These are phyloP conservation scores for Saccharomyces hybrid DNA, from an alignment of 1,139 yeast genomes.

Conservation along the genomic window DNA sequence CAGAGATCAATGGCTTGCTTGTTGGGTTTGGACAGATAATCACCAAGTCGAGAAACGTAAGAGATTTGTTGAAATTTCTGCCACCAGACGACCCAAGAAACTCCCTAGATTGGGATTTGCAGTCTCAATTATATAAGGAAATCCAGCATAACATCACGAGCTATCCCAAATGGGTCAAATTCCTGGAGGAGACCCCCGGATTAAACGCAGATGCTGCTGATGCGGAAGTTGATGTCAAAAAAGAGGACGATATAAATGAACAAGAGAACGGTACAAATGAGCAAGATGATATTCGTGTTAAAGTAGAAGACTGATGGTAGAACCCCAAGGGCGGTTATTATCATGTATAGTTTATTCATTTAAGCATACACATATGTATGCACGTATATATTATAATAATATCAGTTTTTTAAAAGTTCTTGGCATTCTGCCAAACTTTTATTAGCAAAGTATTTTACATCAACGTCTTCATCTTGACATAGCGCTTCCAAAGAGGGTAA, in stretches of 20 bases:
- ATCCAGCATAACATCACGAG: conserved; percentile 3
- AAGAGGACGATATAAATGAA: not conserved
- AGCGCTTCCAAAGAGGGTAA: conserved; percentile 60
- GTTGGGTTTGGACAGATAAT: conserved; percentile 93
- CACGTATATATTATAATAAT: not conserved
- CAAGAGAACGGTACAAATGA: not conserved
- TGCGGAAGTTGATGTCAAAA: not conserved
- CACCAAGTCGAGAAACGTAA: conserved; percentile 61
- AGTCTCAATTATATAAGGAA: conserved; percentile 2
- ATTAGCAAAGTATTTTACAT: conserved; percentile 80
- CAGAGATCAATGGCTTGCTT: conserved; percentile 71
- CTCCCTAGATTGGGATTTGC: conserved; percentile 10
- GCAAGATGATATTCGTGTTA: not conserved
- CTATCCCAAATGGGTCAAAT: conserved; percentile 4
- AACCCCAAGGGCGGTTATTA: not conserved
- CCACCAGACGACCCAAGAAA: conserved; percentile 18
- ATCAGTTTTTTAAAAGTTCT: conserved; percentile 6
- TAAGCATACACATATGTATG: not conserved
- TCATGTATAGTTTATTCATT: conserved; percentile 1
- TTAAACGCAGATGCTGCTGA: not conserved
- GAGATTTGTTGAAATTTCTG: conserved; percentile 63
- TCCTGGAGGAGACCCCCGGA: not conserved
- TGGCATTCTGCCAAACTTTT: conserved; percentile 42
- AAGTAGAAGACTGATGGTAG: not conserved
- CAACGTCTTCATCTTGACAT: conserved; percentile 70